These are phyloP conservation scores for Aspergillus nidulans DNA, from an alignment of 495 filamentous ascomycete species.

Conservation along the genomic window DNA sequence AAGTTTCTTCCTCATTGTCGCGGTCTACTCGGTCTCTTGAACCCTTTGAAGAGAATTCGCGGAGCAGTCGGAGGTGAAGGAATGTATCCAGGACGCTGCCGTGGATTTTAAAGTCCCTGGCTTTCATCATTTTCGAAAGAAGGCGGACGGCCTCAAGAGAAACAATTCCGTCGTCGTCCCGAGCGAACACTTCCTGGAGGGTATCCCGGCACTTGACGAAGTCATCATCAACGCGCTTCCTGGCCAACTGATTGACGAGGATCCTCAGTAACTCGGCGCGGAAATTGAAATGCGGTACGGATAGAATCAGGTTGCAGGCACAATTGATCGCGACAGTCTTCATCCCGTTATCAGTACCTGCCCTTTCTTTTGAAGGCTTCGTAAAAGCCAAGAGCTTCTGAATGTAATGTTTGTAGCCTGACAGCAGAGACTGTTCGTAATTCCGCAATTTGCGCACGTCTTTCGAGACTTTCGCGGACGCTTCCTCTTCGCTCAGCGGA, in stretches of 20 bases:
- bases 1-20: slow-evolving; percentile 38
- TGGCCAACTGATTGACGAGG: slow-evolving; percentile 74
- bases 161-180: slow-evolving; percentile 81
- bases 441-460: slow-evolving; percentile 75
- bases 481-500: slow-evolving; percentile 66
- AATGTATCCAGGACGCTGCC: slow-evolving; percentile 88
- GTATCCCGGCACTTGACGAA: slow-evolving; percentile 75
- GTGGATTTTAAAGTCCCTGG: slow-evolving; percentile 70
- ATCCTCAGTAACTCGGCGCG: slow-evolving; percentile 81
- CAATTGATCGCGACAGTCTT: slow-evolving; percentile 77
- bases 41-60: slow-evolving; percentile 78
- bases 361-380: slow-evolving; percentile 38
- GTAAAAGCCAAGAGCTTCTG: slow-evolving; percentile 61
- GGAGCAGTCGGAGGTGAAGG: slow-evolving; percentile 79
- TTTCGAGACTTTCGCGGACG: slow-evolving; percentile 77
- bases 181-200: slow-evolving; percentile 73
- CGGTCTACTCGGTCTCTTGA: slow-evolving; percentile 70
- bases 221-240: slow-evolving; percentile 60
- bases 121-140: slow-evolving; percentile 91
- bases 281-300: slow-evolving; percentile 96
- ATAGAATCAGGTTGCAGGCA: slow-evolving; percentile 68
- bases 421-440: slow-evolving; percentile 79
- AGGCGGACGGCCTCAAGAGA: slow-evolving; percentile 83
- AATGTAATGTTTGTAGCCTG: slow-evolving; percentile 78
- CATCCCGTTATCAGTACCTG: slow-evolving; percentile 38